Conservation (phyloP, 768 basidiomycete species). For the Trametes coccinea region DNA sequence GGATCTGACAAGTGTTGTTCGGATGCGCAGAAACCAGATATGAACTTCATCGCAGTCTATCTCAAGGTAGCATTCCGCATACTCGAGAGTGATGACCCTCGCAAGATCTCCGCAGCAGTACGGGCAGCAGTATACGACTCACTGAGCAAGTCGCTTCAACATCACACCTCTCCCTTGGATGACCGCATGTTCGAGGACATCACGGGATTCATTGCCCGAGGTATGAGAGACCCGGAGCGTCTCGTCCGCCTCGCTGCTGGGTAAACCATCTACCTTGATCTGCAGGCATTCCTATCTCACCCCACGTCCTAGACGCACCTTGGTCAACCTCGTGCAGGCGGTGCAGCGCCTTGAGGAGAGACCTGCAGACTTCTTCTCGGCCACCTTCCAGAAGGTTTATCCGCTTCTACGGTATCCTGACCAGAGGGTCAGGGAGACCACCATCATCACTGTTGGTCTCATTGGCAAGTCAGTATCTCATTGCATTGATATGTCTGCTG, state of each 20-base stretch:
- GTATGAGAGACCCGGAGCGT: conserved; percentile 55
- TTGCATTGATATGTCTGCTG: no score
- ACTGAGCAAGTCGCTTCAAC: conserved; percentile 19
- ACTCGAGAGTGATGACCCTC: conserved; percentile 45
- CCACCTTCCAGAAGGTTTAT: conserved; percentile 47
- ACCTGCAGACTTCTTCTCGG: conserved; percentile 39
- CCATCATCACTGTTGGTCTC: conserved; percentile 58
- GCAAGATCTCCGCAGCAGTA: conserved; percentile 49
- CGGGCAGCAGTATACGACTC: conserved; percentile 32
- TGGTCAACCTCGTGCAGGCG: conserved; percentile 49
- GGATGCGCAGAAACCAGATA: conserved; percentile 5
- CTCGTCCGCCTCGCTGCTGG: conserved; percentile 67
- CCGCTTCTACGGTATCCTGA: conserved; percentile 48
- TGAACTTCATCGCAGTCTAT: conserved; percentile 34
- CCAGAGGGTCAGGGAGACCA: conserved; percentile 59
- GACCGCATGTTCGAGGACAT: conserved; percentile 31
- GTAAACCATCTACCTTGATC: conserved; percentile 39
- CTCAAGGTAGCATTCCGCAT: conserved; percentile 40
- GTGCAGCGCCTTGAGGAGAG: conserved; percentile 37
- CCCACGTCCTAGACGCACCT: conserved; percentile 41
- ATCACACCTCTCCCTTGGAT: conserved; percentile 24
- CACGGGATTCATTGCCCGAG: conserved; percentile 44
- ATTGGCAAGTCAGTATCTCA: conserved; percentile 45
- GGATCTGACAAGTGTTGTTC: conserved; percentile 14
- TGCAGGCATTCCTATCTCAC: background rate